Evolutionary conservation across 768 basidiomycete species (phyloP).

Genomic region (Nidularia sp.): DNA sequence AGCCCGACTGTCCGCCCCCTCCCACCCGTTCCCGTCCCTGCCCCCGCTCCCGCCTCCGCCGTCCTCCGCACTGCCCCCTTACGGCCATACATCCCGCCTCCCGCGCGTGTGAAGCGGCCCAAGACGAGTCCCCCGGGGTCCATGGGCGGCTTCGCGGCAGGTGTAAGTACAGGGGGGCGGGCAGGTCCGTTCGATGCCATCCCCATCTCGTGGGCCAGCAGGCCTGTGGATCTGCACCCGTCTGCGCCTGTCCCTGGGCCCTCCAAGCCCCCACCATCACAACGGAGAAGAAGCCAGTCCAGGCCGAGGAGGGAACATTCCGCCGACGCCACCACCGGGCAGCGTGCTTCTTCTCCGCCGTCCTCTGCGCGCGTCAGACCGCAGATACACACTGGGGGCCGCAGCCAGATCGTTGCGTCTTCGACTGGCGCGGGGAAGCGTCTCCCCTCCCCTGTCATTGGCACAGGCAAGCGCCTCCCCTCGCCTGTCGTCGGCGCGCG

Average conservation of each 20-base stretch:
- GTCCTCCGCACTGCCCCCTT: conserved; percentile 2
- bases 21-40: conserved; percentile 1
- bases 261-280: conserved; percentile 8
- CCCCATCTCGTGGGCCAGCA: conserved; percentile 16
- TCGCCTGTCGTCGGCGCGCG: neutral
- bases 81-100: conserved; percentile 1
- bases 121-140: conserved; percentile 14
- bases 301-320: conserved; percentile 14
- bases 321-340: conserved; percentile 8
- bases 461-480: neutral
- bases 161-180: too few species aligned
- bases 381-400: too few species aligned
- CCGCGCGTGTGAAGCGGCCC: conserved; percentile 14
- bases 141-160: neutral
- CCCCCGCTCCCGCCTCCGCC: conserved; percentile 12
- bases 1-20: conserved; percentile 14
- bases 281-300: conserved; percentile 12
- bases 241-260: conserved; percentile 2
- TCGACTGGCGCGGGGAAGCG: too few species aligned
- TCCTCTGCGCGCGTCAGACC: too few species aligned
- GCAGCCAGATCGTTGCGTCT: too few species aligned
- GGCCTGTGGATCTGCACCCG: conserved; percentile 18
- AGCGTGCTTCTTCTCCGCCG: too few species aligned
- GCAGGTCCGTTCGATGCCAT: conserved; percentile 1
- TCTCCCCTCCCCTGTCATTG: too few species aligned